Evolutionary conservation across 2,329 filamentous ascomycete species (phyloP).

Genomic region (Penicillium sp.): DNA sequence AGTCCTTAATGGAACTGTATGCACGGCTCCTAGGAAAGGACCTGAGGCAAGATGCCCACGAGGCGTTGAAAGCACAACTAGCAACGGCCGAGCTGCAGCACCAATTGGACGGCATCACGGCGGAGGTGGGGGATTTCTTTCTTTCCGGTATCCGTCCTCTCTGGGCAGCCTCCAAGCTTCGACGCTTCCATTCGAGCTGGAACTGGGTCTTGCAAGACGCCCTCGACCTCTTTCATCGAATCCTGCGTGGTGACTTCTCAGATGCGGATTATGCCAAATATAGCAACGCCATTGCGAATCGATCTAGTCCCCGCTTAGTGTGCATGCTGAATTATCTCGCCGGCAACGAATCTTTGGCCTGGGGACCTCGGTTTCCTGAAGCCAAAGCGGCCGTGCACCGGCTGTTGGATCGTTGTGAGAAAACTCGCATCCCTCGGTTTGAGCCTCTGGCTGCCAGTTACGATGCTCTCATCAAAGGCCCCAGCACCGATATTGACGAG

Average conservation of each 20-base stretch:
- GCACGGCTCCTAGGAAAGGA: conserved; percentile 10
- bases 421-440: neutral
- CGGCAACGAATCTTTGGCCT: neutral
- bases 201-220: conserved; percentile 34
- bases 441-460: neutral
- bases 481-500: neutral
- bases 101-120: conserved; percentile 24
- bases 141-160: conserved; percentile 27
- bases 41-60: neutral
- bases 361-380: neutral
- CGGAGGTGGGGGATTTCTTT: conserved; percentile 33
- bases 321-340: conserved; percentile 4
- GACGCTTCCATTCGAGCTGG: conserved; percentile 37
- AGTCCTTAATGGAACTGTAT: conserved; percentile 4
- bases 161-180: conserved; percentile 28
- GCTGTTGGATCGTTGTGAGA: neutral
- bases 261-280: neutral
- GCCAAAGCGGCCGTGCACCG: neutral
- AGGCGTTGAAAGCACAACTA: neutral
- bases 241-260: neutral
- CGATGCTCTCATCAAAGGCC: neutral
- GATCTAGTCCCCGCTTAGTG: neutral
- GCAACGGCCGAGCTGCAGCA: conserved; percentile 10
- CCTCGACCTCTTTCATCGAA: conserved; percentile 4
- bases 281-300: neutral